Evolutionary conservation across 345 rosid genomes (phyloP).

Genomic region (Capsella bursapastoris): DNA sequence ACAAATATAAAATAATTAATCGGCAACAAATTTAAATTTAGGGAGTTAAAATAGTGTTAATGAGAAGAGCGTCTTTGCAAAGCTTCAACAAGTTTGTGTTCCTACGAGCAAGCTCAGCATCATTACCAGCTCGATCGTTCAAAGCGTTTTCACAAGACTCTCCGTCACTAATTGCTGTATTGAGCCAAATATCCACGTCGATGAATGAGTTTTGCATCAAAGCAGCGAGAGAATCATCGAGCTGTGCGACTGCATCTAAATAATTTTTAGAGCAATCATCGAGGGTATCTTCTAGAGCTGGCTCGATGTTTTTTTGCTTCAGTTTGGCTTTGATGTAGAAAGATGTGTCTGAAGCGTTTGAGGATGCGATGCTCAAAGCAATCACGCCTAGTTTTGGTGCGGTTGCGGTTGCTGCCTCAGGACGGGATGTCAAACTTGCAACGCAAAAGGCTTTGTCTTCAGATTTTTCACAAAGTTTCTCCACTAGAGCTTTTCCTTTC

Average conservation of each 20-base stretch:
- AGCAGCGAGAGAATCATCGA: constrained; percentile 63
- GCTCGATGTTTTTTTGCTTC: constrained; percentile 44
- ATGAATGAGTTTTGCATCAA: constrained; percentile 44
- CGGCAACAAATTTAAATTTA: constrained; percentile 11
- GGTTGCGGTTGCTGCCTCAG: constrained; percentile 48
- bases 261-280: constrained; percentile 62
- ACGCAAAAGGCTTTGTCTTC: constrained; percentile 56
- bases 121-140: constrained; percentile 30
- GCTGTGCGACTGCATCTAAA: constrained; percentile 61
- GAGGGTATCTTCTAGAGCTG: constrained; percentile 57
- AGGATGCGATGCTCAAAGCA: constrained; percentile 52
- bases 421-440: constrained; percentile 50
- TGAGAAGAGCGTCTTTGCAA: constrained; percentile 51
- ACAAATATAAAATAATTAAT: neutral
- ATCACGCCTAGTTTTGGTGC: constrained; percentile 54
- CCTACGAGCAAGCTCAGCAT: constrained; percentile 41
- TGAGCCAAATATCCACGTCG: constrained; percentile 54
- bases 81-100: constrained; percentile 51
- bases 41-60: constrained; percentile 50
- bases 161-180: constrained; percentile 51
- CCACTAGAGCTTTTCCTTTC: constrained; percentile 42
- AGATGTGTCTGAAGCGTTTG: constrained; percentile 53
- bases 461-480: constrained; percentile 48
- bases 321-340: constrained; percentile 46
- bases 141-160: constrained; percentile 51